A percentile compares a stretch with the other conserved stretches of the same genome.
phyloP scores from a whole-genome alignment of 2,329 filamentous ascomycete species.

The Fusarium sp. region DNA sequence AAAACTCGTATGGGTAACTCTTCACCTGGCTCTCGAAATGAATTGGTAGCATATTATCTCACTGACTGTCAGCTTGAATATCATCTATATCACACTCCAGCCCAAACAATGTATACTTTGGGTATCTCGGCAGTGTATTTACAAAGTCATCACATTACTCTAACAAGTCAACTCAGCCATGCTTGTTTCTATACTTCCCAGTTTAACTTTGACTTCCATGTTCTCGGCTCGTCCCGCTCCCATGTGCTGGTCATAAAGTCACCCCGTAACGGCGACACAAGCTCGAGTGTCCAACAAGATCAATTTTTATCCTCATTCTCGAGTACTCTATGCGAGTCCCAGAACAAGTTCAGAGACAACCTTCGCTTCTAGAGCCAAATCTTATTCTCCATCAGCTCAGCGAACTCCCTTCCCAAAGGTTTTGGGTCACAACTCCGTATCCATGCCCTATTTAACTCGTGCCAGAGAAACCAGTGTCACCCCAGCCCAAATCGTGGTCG shows the following conservation, averaged over 20 bases:
- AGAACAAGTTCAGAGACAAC: conserved; percentile 33
- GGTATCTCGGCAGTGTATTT: not conserved
- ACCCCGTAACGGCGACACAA: not conserved
- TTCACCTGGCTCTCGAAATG: not conserved
- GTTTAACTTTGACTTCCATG: conserved; percentile 6
- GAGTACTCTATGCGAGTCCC: conserved; percentile 17
- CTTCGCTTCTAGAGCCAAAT: conserved; percentile 40
- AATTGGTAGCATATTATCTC: not conserved
- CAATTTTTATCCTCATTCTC: conserved; percentile 25
- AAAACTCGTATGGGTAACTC: no score
- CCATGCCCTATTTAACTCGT: conserved; percentile 37
- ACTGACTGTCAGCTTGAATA: not conserved
- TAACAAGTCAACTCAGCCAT: not conserved
- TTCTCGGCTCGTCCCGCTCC: conserved; percentile 23
- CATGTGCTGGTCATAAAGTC: not conserved
- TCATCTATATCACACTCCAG: not conserved
- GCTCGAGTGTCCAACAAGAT: conserved; percentile 31
- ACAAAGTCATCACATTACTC: not conserved
- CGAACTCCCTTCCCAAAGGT: conserved; percentile 29
- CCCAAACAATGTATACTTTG: not conserved
- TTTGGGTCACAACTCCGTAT: conserved; percentile 42
- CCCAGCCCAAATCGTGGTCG: conserved; percentile 40
- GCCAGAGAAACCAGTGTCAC: conserved; percentile 19
- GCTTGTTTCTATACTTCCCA: not conserved
- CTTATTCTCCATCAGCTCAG: conserved; percentile 26